phyloP scores from a whole-genome alignment of 768 basidiomycete species.

The Clavulina sp. region DNA sequence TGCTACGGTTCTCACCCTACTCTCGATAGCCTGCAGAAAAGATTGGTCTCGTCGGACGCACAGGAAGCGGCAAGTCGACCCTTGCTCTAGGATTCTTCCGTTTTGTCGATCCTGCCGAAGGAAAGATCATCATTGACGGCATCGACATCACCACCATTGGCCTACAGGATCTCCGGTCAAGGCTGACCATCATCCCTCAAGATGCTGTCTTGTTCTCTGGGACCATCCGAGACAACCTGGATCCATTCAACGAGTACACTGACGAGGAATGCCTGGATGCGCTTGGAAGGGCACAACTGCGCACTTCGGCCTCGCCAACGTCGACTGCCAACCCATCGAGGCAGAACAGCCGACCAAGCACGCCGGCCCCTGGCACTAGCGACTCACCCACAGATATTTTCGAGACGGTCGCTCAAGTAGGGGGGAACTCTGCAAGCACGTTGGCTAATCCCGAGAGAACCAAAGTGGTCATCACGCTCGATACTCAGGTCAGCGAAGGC shows the following conservation, averaged over 20 bases:
- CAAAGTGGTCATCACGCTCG: constrained; percentile 15
- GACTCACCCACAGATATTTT: neutral
- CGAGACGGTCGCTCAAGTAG: neutral
- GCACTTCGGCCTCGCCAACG: constrained; percentile 17
- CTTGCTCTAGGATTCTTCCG: constrained; percentile 23
- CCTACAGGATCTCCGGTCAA: neutral
- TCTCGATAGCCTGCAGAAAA: constrained; percentile 7
- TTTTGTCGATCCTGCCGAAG: constrained; percentile 22
- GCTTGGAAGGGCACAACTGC: constrained; percentile 54
- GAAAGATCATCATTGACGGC: constrained; percentile 24
- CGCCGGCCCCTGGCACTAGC: neutral
- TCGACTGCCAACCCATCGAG: constrained; percentile 13
- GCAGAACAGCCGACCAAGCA: constrained; percentile 8
- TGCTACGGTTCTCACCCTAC: no score
- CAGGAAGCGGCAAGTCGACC: constrained; percentile 15
- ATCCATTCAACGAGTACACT: constrained; percentile 20
- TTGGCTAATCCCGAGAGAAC: no score
- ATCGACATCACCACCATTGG: constrained; percentile 27
- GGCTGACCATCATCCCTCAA: constrained; percentile 24
- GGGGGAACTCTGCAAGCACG: neutral
- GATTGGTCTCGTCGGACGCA: constrained; percentile 7
- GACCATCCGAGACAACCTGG: constrained; percentile 13
- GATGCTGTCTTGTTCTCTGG: constrained; percentile 21
- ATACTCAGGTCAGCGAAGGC: constrained; percentile 22
- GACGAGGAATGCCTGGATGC: constrained; percentile 47